Evolutionary conservation across 176 grass and related monocot species (phyloP).

Genomic region (Alopecurus myosuroides): DNA sequence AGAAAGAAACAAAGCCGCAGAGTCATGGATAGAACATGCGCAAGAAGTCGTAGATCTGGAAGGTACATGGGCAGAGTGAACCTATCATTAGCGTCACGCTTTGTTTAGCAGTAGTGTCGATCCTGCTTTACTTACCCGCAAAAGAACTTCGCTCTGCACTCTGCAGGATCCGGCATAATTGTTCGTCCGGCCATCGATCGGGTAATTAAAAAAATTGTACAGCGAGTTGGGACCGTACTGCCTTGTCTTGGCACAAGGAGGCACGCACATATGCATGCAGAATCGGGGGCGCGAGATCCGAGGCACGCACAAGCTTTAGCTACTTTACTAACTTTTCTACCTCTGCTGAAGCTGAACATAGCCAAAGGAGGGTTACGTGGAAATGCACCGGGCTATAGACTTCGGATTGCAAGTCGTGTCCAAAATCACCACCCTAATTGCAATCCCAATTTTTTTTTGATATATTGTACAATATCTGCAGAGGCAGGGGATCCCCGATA

Average conservation of each 20-base stretch:
- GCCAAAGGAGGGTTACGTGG: not conserved
- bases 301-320: not conserved
- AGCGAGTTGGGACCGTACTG: not conserved
- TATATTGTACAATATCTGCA: too few species aligned
- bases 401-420: too few species aligned
- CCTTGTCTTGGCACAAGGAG: conserved; percentile 4
- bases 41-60: not conserved
- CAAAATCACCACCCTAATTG: too few species aligned
- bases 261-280: conserved; percentile 34
- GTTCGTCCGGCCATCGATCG: not conserved
- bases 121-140: not conserved
- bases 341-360: not conserved
- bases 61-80: not conserved
- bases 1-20: too few species aligned
- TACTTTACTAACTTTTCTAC: not conserved
- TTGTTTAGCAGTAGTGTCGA: not conserved
- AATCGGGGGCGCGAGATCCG: conserved; percentile 26
- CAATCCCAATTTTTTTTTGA: too few species aligned
- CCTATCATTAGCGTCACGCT: not conserved
- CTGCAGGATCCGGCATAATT: not conserved
- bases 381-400: too few species aligned
- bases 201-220: not conserved
- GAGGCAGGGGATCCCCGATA: too few species aligned
- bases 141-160: too few species aligned
- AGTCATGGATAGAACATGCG: not conserved